phyloP scores from a whole-genome alignment of 2,329 filamentous ascomycete species.

The Diaporthe sp. region DNA sequence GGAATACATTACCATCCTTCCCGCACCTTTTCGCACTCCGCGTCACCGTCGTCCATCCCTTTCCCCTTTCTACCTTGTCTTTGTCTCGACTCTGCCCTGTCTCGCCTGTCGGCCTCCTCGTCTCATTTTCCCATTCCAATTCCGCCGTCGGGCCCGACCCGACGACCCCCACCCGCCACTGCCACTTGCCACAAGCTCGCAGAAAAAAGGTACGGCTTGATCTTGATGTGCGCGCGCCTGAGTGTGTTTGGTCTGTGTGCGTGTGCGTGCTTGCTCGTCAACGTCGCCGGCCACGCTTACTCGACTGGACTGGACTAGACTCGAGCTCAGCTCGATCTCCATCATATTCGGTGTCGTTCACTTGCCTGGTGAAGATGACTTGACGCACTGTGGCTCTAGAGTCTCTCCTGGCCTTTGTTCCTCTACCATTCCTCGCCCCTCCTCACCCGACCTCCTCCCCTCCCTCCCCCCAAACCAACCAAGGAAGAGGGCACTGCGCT shows the following conservation, averaged over 20 bases:
- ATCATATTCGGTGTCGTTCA: background rate
- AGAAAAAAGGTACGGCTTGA: constrained; percentile 27
- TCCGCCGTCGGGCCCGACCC: constrained; percentile 30
- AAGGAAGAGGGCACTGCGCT: background rate
- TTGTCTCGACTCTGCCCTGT: constrained; percentile 19
- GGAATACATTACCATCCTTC: constrained; percentile 36
- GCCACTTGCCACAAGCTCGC: constrained; percentile 22
- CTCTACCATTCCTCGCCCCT: background rate
- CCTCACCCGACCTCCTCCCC: background rate
- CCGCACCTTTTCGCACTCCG: constrained; percentile 25
- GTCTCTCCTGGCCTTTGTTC: background rate
- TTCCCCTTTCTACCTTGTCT: constrained; percentile 24
- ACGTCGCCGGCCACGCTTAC: background rate
- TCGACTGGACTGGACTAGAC: constrained; percentile 10
- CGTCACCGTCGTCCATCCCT: constrained; percentile 3
- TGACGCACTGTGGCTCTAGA: background rate
- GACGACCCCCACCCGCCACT: constrained; percentile 31
- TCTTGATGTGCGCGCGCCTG: constrained; percentile 5
- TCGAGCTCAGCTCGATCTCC: constrained; percentile 11
- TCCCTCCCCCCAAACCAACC: background rate
- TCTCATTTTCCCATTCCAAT: constrained; percentile 30
- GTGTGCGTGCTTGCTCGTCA: background rate
- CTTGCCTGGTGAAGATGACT: constrained; percentile 5
- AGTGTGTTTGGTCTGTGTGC: background rate
- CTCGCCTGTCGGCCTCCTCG: constrained; percentile 17